Evolutionary conservation across 164 flowering plant genomes (phyloP).

Genomic region (Annona cherimola): DNA sequence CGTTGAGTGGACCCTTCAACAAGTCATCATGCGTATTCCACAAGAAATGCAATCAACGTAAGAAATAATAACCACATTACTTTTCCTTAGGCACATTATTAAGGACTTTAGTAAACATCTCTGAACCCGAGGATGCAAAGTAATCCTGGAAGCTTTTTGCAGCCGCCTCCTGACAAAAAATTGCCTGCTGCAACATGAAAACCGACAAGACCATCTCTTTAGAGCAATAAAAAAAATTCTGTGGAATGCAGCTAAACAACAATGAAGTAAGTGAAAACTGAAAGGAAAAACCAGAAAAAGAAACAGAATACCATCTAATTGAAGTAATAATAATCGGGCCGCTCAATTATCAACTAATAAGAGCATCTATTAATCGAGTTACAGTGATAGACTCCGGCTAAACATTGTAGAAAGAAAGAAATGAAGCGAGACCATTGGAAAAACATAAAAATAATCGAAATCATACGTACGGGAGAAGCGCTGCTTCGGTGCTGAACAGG

Average conservation of each 20-base stretch:
- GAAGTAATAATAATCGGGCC: neutral
- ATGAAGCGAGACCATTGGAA: too few species aligned
- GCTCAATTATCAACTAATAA: neutral
- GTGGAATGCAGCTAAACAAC: neutral
- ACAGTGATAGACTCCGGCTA: too few species aligned
- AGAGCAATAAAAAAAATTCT: too few species aligned
- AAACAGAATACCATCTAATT: neutral
- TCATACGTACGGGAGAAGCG: conserved; percentile 27
- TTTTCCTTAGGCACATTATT: conserved; percentile 26
- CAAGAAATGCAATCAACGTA: neutral
- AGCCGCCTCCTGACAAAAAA: conserved; percentile 19
- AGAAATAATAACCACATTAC: conserved; percentile 20
- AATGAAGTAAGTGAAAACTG: neutral
- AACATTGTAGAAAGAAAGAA: neutral
- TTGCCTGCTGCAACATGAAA: conserved; percentile 26
- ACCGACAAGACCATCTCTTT: neutral
- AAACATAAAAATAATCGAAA: neutral
- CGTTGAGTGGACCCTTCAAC: too few species aligned
- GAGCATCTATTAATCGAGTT: too few species aligned
- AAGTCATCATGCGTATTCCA: too few species aligned
- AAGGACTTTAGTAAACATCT: conserved; percentile 24
- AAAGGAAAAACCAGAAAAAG: neutral
- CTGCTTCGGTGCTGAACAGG: conserved; percentile 12
- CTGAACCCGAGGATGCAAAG: conserved; percentile 16
- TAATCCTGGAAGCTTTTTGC: conserved; percentile 23